Evolutionary conservation across 768 basidiomycete genomes (phyloP).

Genomic region (Crucibulum laeve): DNA sequence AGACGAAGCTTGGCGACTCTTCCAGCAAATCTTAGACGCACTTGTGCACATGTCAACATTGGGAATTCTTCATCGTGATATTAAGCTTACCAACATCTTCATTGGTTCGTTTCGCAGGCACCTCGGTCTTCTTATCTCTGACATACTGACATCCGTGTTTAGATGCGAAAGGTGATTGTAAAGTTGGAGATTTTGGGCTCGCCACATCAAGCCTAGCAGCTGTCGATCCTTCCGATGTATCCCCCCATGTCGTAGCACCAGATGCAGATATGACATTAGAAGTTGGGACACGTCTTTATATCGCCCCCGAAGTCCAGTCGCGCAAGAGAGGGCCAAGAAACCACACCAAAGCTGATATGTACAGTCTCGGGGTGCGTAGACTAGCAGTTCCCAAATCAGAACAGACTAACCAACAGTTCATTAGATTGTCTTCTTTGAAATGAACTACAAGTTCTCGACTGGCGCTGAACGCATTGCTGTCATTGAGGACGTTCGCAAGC

Average conservation of each 20-base stretch:
- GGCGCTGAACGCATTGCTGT: constrained; percentile 82
- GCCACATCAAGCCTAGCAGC: constrained; percentile 80
- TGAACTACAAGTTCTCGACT: constrained; percentile 84
- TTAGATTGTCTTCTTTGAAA: constrained; percentile 97
- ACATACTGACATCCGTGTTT: constrained; percentile 3
- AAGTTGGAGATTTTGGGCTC: constrained; percentile 94
- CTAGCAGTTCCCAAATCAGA: neutral
- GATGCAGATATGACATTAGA: constrained; percentile 78
- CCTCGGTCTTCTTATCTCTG: neutral
- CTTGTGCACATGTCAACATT: constrained; percentile 84
- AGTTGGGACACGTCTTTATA: constrained; percentile 89
- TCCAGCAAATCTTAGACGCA: constrained; percentile 87
- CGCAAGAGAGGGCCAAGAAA: constrained; percentile 61
- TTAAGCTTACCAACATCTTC: constrained; percentile 93
- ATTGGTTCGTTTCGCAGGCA: constrained; percentile 63
- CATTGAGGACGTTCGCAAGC: constrained; percentile 72
- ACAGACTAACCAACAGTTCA: constrained; percentile 1
- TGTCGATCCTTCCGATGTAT: constrained; percentile 69
- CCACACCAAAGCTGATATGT: constrained; percentile 90
- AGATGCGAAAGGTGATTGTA: constrained; percentile 84
- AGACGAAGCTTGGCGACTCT: constrained; percentile 85
- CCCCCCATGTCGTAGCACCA: constrained; percentile 34
- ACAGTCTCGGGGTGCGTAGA: constrained; percentile 77
- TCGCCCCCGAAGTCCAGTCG: constrained; percentile 86
- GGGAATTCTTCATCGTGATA: constrained; percentile 86